Conservation (phyloP, 1,284 basidiomycete genomes). For the Puccinia coronata region DNA sequence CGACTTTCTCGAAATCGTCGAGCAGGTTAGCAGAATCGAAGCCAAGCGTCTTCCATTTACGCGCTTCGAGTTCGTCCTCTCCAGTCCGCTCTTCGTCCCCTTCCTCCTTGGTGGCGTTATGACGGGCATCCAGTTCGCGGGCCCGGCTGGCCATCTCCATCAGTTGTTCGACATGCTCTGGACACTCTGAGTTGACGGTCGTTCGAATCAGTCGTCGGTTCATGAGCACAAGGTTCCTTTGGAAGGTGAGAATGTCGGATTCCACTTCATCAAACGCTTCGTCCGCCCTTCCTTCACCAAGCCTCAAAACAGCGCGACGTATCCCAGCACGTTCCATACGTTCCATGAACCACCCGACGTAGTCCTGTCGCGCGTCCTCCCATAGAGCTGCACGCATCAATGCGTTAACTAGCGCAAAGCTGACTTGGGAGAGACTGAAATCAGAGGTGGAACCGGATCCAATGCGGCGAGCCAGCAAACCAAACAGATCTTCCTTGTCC, state of each 20-base stretch:
- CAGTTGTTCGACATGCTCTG: slow-evolving; percentile 68
- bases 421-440: slow-evolving; percentile 44
- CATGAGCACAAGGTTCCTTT: slow-evolving; percentile 67
- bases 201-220: slow-evolving; percentile 76
- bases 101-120: slow-evolving; percentile 61
- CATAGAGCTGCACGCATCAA: slow-evolving; percentile 32
- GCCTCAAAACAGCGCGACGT: slow-evolving; percentile 66
- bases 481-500: slow-evolving; percentile 53
- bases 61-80: slow-evolving; percentile 60
- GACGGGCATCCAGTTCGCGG: slow-evolving; percentile 63
- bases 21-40: slow-evolving; percentile 76
- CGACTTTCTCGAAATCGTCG: slow-evolving; percentile 79
- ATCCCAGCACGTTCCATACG: slow-evolving; percentile 21
- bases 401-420: slow-evolving; percentile 24
- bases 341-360: slow-evolving; percentile 28
- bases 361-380: slow-evolving; percentile 9
- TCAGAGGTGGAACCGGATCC: slow-evolving; percentile 56
- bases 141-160: slow-evolving; percentile 70
- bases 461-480: slow-evolving; percentile 56
- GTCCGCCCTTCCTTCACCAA: slow-evolving; percentile 68
- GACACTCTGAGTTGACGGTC: slow-evolving; percentile 70
- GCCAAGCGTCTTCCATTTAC: slow-evolving; percentile 78
- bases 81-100: slow-evolving; percentile 58
- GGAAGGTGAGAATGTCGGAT: slow-evolving; percentile 33
- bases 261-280: slow-evolving; percentile 38